A percentile compares a stretch with the other conserved stretches of the same genome.
phyloP scores from a whole-genome alignment of 2,329 filamentous ascomycete species.

The Talaromyces atroroseus region DNA sequence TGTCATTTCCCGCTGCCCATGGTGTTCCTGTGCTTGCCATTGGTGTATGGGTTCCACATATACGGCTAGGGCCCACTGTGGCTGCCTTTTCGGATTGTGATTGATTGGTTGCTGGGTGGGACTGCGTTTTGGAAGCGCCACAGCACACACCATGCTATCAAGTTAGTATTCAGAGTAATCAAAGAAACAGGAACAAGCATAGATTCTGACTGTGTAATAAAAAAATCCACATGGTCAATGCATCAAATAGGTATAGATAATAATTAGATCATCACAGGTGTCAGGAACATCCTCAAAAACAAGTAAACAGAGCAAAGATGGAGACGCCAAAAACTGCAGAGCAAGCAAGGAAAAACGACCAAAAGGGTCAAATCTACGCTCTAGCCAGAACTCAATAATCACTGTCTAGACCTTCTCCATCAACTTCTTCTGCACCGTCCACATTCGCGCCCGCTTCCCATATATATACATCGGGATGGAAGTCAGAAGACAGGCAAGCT shows the following conservation, averaged over 20 bases:
- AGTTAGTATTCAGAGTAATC: too few species aligned
- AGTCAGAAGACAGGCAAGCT: conserved; percentile 66
- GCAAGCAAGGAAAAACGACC: too few species aligned
- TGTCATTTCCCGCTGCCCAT: background rate
- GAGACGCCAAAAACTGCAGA: background rate
- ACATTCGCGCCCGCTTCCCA: conserved; percentile 86
- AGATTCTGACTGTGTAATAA: too few species aligned
- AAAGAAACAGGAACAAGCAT: too few species aligned
- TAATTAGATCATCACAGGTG: background rate
- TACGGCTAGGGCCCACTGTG: background rate
- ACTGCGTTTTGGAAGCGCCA: background rate
- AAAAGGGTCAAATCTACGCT: background rate
- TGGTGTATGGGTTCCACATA: background rate
- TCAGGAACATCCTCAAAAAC: too few species aligned
- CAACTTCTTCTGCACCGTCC: conserved; percentile 79
- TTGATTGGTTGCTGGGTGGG: background rate
- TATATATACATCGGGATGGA: conserved; percentile 92
- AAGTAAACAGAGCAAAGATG: background rate
- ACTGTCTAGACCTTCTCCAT: conserved; percentile 66
- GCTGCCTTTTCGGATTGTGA: background rate
- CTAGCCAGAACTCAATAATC: background rate
- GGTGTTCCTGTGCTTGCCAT: background rate
- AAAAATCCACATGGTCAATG: too few species aligned
- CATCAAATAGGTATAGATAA: background rate
- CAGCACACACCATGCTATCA: too few species aligned